These are phyloP conservation scores for Cladosporium sp. DNA, from an alignment of 2,329 filamentous ascomycete genomes.

Conservation along the genomic window DNA sequence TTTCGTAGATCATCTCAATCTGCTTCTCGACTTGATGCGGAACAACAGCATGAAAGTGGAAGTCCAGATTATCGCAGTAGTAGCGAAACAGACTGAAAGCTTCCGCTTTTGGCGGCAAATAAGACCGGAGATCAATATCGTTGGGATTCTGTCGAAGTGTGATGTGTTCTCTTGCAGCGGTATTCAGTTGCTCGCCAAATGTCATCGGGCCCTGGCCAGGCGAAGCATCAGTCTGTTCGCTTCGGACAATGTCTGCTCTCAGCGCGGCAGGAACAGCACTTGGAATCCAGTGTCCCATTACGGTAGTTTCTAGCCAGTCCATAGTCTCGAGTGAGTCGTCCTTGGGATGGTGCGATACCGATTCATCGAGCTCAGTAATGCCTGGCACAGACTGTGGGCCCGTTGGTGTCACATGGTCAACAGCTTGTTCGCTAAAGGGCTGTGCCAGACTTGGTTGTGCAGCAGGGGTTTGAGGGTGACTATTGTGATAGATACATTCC, in stretches of 20 bases:
- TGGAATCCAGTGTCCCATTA: slow-evolving; percentile 13
- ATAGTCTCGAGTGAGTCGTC: slow-evolving; percentile 3
- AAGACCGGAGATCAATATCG: not conserved
- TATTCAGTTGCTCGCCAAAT: not conserved
- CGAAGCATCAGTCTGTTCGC: not conserved
- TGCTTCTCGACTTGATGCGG: not conserved
- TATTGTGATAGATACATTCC: slow-evolving; percentile 7
- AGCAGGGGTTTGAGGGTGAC: not conserved
- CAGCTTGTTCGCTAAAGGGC: not conserved
- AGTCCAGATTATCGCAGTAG: slow-evolving; percentile 11
- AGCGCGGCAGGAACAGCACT: slow-evolving; percentile 1
- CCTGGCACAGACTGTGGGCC: not conserved
- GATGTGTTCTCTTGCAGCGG: not conserved
- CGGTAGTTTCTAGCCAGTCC: slow-evolving; percentile 11
- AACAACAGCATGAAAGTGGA: not conserved
- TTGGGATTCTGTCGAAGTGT: not conserved
- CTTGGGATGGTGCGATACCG: not conserved
- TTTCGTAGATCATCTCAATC: not conserved
- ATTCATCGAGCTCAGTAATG: not conserved
- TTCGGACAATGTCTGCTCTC: not conserved
- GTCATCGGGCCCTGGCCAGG: not conserved
- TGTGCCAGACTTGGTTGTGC: not conserved
- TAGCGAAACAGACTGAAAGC: not conserved
- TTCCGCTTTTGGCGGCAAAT: slow-evolving; percentile 1
- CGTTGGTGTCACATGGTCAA: not conserved